These are phyloP conservation scores for Castanea mollissima DNA, from an alignment of 306 rosid genomes.

Conservation along the genomic window DNA sequence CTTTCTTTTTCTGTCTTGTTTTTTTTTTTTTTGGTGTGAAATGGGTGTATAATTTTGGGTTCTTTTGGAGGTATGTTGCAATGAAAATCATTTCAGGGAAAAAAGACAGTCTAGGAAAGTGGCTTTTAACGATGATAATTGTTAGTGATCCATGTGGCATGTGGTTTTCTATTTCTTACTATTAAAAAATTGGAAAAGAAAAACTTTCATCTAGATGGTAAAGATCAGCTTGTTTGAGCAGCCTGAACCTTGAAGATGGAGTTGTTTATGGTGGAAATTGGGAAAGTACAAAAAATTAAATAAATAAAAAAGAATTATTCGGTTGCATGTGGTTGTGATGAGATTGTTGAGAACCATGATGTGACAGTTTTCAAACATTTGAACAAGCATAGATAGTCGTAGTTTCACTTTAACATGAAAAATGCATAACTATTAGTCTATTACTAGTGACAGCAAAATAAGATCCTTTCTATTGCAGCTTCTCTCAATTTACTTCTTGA, in stretches of 20 bases:
- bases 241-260: neutral
- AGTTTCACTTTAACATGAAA: neutral
- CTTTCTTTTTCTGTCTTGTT: neutral
- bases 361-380: neutral
- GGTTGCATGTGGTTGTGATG: neutral
- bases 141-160: constrained; percentile 5
- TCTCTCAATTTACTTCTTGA: neutral
- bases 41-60: too few species aligned
- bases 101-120: neutral
- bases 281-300: too few species aligned
- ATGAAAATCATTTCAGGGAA: constrained; percentile 4
- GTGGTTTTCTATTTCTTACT: neutral
- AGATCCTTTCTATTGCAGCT: neutral
- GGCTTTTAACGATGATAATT: constrained; percentile 9
- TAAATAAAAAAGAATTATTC: too few species aligned
- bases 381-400: neutral
- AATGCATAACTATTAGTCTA: neutral
- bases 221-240: neutral
- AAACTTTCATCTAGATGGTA: neutral
- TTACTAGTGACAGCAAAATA: neutral
- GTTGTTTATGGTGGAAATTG: neutral
- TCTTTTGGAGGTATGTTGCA: neutral
- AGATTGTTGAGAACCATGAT: neutral
- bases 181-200: neutral
- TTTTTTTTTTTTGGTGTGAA: too few species aligned